phyloP scores from a whole-genome alignment of 2,329 filamentous ascomycete genomes.

The Fusarium fujikuroi region DNA sequence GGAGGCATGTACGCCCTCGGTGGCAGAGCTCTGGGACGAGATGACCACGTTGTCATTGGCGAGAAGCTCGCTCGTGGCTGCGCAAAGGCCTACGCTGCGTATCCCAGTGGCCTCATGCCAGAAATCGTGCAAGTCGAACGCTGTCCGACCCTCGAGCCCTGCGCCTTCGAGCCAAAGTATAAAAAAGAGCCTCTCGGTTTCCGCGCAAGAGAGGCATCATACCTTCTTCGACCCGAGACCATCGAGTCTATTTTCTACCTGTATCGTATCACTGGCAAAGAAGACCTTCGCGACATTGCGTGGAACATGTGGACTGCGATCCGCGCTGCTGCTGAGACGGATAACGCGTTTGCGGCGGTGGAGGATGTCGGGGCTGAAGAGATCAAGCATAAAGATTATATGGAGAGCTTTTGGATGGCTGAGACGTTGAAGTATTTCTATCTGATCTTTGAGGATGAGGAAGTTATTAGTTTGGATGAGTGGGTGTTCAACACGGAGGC shows the following conservation, averaged over 20 bases:
- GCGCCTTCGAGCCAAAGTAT: slow-evolving; percentile 31
- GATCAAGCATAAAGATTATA: slow-evolving; percentile 62
- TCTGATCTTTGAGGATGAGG: slow-evolving; percentile 73
- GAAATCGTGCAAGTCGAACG: slow-evolving; percentile 64
- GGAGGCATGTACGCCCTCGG: slow-evolving; percentile 74
- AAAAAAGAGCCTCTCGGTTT: slow-evolving; percentile 28
- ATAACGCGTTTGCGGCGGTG: slow-evolving; percentile 71
- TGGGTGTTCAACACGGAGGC: slow-evolving; percentile 71
- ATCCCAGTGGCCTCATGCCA: slow-evolving; percentile 70
- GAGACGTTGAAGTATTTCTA: slow-evolving; percentile 84
- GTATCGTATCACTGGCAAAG: slow-evolving; percentile 77
- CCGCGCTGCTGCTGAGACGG: slow-evolving; percentile 66
- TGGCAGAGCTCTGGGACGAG: slow-evolving; percentile 62
- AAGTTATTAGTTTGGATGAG: slow-evolving; percentile 72
- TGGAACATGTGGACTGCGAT: slow-evolving; percentile 79
- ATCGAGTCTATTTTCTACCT: slow-evolving; percentile 85
- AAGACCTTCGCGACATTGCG: slow-evolving; percentile 71
- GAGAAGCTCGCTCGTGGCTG: slow-evolving; percentile 71
- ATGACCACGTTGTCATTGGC: slow-evolving; percentile 66
- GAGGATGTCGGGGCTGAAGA: slow-evolving; percentile 69
- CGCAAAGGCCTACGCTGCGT: slow-evolving; percentile 69
- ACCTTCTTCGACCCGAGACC: slow-evolving; percentile 59
- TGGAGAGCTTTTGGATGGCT: slow-evolving; percentile 78
- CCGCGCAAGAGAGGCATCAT: slow-evolving; percentile 27
- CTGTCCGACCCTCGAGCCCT: slow-evolving; percentile 45